phyloP scores from a whole-genome alignment of 805 yeast genomes.

The Suhomyces faveliae region DNA sequence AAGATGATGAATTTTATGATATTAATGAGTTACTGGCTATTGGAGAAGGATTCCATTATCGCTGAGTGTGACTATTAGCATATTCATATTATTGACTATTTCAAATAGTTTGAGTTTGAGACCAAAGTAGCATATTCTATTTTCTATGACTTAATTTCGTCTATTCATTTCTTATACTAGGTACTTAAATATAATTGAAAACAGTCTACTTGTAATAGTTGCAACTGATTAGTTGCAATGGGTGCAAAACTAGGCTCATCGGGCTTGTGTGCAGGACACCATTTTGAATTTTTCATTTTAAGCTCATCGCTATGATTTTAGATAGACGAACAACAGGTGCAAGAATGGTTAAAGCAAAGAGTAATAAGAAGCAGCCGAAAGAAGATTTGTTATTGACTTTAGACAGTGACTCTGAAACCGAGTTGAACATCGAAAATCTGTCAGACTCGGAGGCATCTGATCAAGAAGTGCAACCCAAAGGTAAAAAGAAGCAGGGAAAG shows the following conservation, averaged over 20 bases:
- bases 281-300: slow-evolving; percentile 2
- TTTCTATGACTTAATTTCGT: background rate
- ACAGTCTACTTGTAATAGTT: background rate
- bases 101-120: background rate
- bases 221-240: background rate
- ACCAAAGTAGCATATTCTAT: background rate
- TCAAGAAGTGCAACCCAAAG: slow-evolving; percentile 40
- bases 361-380: slow-evolving; percentile 12
- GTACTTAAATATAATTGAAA: background rate
- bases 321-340: background rate
- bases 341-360: slow-evolving; percentile 12
- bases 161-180: background rate
- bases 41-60: slow-evolving; percentile 25
- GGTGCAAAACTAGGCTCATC: background rate
- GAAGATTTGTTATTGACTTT: slow-evolving; percentile 71
- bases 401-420: slow-evolving; percentile 68
- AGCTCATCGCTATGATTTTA: slow-evolving; percentile 3
- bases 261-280: slow-evolving; percentile 1
- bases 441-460: slow-evolving; percentile 33
- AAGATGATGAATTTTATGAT: slow-evolving; percentile 30
- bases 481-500: slow-evolving; percentile 14
- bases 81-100: background rate
- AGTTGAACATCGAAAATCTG: slow-evolving; percentile 19
- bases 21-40: slow-evolving; percentile 24
- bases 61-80: slow-evolving; percentile 6